Evolutionary conservation across 345 rosid species (phyloP).

Genomic region (Hibiscus tridactylites): DNA sequence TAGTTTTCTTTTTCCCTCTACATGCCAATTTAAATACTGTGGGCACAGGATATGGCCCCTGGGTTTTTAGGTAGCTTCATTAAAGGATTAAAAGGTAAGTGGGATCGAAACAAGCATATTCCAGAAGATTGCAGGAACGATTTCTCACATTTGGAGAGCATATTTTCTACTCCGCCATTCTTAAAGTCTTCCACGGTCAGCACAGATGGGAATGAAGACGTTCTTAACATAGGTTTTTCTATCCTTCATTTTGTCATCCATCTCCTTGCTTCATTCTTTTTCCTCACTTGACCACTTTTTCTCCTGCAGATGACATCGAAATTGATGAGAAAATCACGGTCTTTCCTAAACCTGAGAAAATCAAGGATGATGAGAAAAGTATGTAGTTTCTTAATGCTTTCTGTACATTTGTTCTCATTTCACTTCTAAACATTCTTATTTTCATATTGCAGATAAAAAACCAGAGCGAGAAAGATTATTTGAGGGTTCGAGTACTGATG

Average conservation of each 20-base stretch:
- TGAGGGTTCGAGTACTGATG: conserved; percentile 49
- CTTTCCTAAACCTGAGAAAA: conserved; percentile 18
- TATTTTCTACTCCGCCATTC: conserved; percentile 63
- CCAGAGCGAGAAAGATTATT: conserved; percentile 55
- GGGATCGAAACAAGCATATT: conserved; percentile 29
- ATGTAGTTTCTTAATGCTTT: conserved; percentile 1
- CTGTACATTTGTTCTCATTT: neutral
- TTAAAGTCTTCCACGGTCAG: conserved; percentile 38
- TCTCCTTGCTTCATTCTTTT: conserved; percentile 1
- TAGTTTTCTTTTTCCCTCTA: conserved; percentile 9
- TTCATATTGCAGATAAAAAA: conserved; percentile 37
- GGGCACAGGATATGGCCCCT: conserved; percentile 41
- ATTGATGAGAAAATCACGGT: conserved; percentile 44
- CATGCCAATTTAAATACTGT: conserved; percentile 10
- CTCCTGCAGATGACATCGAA: conserved; percentile 60
- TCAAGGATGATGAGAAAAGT: conserved; percentile 45
- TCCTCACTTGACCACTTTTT: conserved; percentile 16
- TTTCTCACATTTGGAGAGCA: conserved; percentile 43
- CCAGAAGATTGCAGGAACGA: conserved; percentile 27
- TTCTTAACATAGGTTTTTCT: conserved; percentile 63
- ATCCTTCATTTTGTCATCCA: conserved; percentile 8
- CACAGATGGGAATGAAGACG: conserved; percentile 27
- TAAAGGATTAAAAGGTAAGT: conserved; percentile 47
- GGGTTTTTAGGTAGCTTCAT: conserved; percentile 44
- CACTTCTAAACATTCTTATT: conserved; percentile 11